Evolutionary conservation across 2,329 filamentous ascomycete genomes (phyloP).

Genomic region (Exophiala oligosperma): DNA sequence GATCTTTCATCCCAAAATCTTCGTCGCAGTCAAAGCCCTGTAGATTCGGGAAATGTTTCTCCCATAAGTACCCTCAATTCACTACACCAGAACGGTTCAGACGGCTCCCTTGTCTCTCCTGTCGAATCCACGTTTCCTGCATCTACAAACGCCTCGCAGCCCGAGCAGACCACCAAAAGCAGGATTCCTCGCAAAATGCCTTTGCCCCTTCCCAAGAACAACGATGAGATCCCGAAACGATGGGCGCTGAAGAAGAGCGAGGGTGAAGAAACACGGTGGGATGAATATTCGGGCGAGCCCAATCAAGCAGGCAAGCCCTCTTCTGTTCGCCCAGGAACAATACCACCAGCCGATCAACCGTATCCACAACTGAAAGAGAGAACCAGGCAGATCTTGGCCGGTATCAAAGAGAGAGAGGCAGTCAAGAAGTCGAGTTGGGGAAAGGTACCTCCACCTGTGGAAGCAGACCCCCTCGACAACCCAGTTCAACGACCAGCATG

Average conservation of each 20-base stretch:
- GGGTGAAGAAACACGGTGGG: slow-evolving; percentile 54
- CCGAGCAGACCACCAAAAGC: slow-evolving; percentile 19
- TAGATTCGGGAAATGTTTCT: slow-evolving; percentile 21
- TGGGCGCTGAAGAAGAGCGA: slow-evolving; percentile 28
- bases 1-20: slow-evolving; percentile 29
- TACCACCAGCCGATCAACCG: slow-evolving; percentile 32
- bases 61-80: slow-evolving; percentile 31
- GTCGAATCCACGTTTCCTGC: slow-evolving; percentile 34
- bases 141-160: slow-evolving; percentile 23
- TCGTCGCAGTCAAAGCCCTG: slow-evolving; percentile 12
- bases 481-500: slow-evolving; percentile 57
- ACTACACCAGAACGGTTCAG: slow-evolving; percentile 20
- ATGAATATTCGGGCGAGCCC: slow-evolving; percentile 66
- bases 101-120: slow-evolving; percentile 28
- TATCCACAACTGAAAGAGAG: slow-evolving; percentile 38
- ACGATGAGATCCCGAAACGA: slow-evolving; percentile 24
- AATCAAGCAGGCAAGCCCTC: slow-evolving; percentile 51
- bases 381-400: slow-evolving; percentile 35
- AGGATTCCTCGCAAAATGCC: slow-evolving; percentile 29
- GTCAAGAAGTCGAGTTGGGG: slow-evolving; percentile 34
- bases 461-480: slow-evolving; percentile 42
- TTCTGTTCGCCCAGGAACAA: slow-evolving; percentile 28
- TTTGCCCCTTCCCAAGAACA: slow-evolving; percentile 23
- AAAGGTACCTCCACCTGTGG: slow-evolving; percentile 36
- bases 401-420: slow-evolving; percentile 34